Conservation (phyloP, 2,329 filamentous ascomycete genomes). For the Aspergillus fumigatiaffinis region DNA sequence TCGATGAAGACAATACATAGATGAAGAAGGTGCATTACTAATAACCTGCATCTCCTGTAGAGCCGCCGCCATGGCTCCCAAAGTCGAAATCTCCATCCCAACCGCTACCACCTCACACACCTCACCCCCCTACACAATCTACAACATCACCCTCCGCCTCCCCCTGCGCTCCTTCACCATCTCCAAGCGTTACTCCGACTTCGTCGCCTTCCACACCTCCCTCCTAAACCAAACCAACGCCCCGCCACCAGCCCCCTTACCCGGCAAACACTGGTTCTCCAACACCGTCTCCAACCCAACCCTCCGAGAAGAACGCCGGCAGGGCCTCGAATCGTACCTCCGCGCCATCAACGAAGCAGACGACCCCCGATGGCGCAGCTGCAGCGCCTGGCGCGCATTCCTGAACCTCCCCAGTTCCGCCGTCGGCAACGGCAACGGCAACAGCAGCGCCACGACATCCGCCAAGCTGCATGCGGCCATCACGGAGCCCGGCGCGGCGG, state of each 20-base stretch:
- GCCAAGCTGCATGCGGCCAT: slow-evolving; percentile 41
- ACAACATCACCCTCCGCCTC: slow-evolving; percentile 59
- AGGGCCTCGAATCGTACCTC: slow-evolving; percentile 56
- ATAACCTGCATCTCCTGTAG: not conserved
- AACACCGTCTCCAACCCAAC: slow-evolving; percentile 53
- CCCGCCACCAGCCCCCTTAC: slow-evolving; percentile 52
- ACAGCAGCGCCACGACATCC: slow-evolving; percentile 31
- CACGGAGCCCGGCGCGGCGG: slow-evolving; percentile 32
- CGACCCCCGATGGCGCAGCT: slow-evolving; percentile 57
- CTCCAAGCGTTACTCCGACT: slow-evolving; percentile 63
- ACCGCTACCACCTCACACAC: slow-evolving; percentile 45
- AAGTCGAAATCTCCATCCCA: slow-evolving; percentile 47
- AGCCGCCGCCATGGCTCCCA: slow-evolving; percentile 35
- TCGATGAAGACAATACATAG: not conserved
- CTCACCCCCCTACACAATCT: slow-evolving; percentile 56
- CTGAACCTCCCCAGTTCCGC: slow-evolving; percentile 50
- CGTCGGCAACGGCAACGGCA: slow-evolving; percentile 25
- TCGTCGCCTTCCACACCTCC: slow-evolving; percentile 51
- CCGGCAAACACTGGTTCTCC: slow-evolving; percentile 59
- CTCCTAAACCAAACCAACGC: slow-evolving; percentile 49
- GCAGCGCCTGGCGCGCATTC: slow-evolving; percentile 55
- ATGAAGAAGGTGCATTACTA: not conserved
- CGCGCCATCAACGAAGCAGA: slow-evolving; percentile 53
- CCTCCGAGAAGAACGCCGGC: slow-evolving; percentile 55
- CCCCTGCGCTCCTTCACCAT: slow-evolving; percentile 57